Base-by-base conservation (phyloP, 495 filamentous ascomycete species). In the Tuber brumale region DNA sequence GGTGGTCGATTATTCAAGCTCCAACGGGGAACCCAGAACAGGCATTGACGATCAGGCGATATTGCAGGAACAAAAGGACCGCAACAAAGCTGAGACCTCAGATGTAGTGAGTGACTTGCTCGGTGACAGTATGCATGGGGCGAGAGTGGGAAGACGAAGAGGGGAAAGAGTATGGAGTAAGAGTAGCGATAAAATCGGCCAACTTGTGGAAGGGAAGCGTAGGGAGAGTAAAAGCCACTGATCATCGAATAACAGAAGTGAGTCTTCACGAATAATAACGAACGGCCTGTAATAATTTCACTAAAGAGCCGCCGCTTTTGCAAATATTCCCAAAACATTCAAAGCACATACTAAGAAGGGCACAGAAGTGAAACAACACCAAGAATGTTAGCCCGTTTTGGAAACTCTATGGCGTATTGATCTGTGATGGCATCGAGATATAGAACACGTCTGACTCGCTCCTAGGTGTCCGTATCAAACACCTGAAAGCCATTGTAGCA, bases 401-500 rank as follows among this genome's bases (percentile, higher is more conserved):
- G 43, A 71, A 21, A 21, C 57, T n/a, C 23, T 21, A 5, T 27
- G 57, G 61, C 57, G 35, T 31, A 21, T 21, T 10, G 42, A 43
- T 39, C 23, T 44, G 43, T 76, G 14, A 37, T 80, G 46, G 76
- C 14, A 12, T 71, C 45, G 31, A 0, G n/a, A 18, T 69, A 39
- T 51, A 81, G 73, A 89, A 89, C 71, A 90, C 90, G 18, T 98
- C 97, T 82, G 94, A 98, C 77, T 87, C 91, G 3, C 88, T 98
- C 3, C 88, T 99, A 31, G 94, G 95, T 84, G 88, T 91, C 35
- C 90, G 95, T 10, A 97, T 99, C 80, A 91, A 93, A 75, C 85
- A 98, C 12, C 95, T 98, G 81, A 97, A 97, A 83, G 92, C 92
- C 7, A 85, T 99, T n/a, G n/a, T n/a, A n/a, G n/a, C n/a, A n/a